Evolutionary conservation across 2,329 filamentous ascomycete species (phyloP).

Genomic region (Hirsutella thompsonii): DNA sequence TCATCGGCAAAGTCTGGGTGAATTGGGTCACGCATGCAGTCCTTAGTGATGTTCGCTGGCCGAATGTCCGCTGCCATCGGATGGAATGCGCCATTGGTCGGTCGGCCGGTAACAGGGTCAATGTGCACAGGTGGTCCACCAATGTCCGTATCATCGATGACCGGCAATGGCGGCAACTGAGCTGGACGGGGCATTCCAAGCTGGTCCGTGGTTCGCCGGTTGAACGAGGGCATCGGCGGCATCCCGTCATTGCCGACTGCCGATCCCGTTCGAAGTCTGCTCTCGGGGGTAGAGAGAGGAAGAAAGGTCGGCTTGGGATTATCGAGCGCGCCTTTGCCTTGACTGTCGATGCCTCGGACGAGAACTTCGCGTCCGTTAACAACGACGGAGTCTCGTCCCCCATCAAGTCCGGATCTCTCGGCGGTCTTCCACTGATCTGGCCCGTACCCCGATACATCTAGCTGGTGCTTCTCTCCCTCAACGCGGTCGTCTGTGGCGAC

Average conservation of each 20-base stretch:
- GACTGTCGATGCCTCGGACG: constrained; percentile 46
- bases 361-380: constrained; percentile 60
- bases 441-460: constrained; percentile 70
- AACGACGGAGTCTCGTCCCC: constrained; percentile 59
- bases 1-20: constrained; percentile 73
- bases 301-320: constrained; percentile 20
- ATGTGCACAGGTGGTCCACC: constrained; percentile 55
- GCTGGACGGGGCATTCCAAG: constrained; percentile 55
- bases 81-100: constrained; percentile 31
- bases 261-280: constrained; percentile 17
- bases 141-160: constrained; percentile 69
- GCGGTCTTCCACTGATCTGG: constrained; percentile 61
- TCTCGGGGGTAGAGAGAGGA: constrained; percentile 13
- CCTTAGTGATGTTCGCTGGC: constrained; percentile 62
- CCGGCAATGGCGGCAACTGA: constrained; percentile 57
- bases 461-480: constrained; percentile 45
- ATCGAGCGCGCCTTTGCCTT: constrained; percentile 48
- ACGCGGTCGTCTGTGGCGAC: background rate
- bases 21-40: constrained; percentile 91
- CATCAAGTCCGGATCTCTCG: constrained; percentile 44
- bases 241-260: constrained; percentile 29
- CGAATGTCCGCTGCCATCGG: constrained; percentile 55
- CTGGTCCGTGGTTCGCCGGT: constrained; percentile 50
- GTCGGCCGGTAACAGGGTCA: constrained; percentile 36
- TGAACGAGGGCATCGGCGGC: constrained; percentile 37